Evolutionary conservation across 2,329 filamentous ascomycete genomes (phyloP).

Genomic region (Harringtonia lauricola): DNA sequence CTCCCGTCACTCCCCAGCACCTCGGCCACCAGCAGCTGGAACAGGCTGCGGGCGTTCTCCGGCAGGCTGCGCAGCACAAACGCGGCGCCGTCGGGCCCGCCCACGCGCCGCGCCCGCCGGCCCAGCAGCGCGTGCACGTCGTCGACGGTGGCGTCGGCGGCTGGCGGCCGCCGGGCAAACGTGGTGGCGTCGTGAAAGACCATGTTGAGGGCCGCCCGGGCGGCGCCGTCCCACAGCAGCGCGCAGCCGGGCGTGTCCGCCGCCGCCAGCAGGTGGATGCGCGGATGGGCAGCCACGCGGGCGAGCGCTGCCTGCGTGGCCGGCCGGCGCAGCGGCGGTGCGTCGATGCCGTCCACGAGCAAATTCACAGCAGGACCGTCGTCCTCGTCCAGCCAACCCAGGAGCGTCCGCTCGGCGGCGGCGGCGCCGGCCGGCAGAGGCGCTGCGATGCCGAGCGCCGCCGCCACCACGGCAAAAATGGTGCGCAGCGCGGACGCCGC

Average conservation of each 20-base stretch:
- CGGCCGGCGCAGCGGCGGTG: slow-evolving; percentile 60
- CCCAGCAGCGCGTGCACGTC: slow-evolving; percentile 82
- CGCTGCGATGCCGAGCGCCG: slow-evolving; percentile 33
- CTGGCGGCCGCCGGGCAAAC: slow-evolving; percentile 52
- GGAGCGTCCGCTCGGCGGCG: slow-evolving; percentile 57
- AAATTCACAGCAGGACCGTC: slow-evolving; percentile 45
- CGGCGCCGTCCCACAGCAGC: slow-evolving; percentile 77
- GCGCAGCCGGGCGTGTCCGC: slow-evolving; percentile 82
- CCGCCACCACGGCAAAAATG: slow-evolving; percentile 56
- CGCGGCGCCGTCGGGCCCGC: slow-evolving; percentile 81
- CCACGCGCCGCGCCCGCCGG: slow-evolving; percentile 65
- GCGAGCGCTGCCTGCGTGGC: slow-evolving; percentile 63
- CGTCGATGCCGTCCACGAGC: slow-evolving; percentile 80
- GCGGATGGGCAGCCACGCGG: slow-evolving; percentile 62
- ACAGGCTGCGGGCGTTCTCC: slow-evolving; percentile 83
- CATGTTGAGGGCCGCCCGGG: slow-evolving; percentile 76
- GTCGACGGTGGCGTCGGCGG: slow-evolving; percentile 62
- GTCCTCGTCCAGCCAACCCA: slow-evolving; percentile 42
- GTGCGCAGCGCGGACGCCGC: slow-evolving; percentile 46
- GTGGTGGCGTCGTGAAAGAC: slow-evolving; percentile 92
- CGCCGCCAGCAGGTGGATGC: slow-evolving; percentile 64
- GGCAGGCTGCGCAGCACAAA: slow-evolving; percentile 86
- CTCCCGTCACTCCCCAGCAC: slow-evolving; percentile 61
- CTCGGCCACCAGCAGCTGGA: slow-evolving; percentile 74
- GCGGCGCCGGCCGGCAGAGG: slow-evolving; percentile 47